Evolutionary conservation across 2,329 filamentous ascomycete species (phyloP).

Genomic region (Monilinia fructicola): DNA sequence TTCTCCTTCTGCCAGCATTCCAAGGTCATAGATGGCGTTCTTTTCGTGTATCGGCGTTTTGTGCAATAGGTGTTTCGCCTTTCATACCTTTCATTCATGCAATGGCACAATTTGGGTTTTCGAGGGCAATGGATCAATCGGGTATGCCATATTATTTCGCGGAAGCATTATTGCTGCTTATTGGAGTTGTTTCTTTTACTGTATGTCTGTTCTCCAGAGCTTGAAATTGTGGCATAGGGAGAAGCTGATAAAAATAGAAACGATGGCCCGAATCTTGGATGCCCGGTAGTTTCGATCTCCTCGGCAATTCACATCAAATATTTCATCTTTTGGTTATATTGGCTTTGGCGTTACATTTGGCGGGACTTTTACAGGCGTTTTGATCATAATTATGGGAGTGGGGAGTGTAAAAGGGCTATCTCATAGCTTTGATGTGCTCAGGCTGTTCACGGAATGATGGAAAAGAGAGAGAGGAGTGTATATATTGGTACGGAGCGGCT

Average conservation of each 20-base stretch:
- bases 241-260: constrained; percentile 19
- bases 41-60: constrained; percentile 30
- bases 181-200: constrained; percentile 28
- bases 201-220: neutral
- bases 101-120: constrained; percentile 26
- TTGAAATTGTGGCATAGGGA: neutral
- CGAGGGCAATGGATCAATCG: constrained; percentile 25
- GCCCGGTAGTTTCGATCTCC: constrained; percentile 33
- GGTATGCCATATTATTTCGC: constrained; percentile 31
- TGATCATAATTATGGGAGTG: constrained; percentile 20
- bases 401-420: neutral
- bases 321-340: constrained; percentile 32
- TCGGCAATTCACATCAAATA: constrained; percentile 32
- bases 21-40: constrained; percentile 31
- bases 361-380: constrained; percentile 19
- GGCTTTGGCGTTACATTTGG: constrained; percentile 26
- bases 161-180: constrained; percentile 26
- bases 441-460: neutral
- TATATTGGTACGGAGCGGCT: neutral
- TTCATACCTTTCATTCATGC: constrained; percentile 32
- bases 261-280: constrained; percentile 29
- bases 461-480: neutral
- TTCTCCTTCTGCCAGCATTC: constrained; percentile 34
- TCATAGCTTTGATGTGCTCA: neutral
- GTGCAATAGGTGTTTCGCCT: constrained; percentile 30